phyloP scores from a whole-genome alignment of 768 basidiomycete genomes.

The Strobilomyces confusus region DNA sequence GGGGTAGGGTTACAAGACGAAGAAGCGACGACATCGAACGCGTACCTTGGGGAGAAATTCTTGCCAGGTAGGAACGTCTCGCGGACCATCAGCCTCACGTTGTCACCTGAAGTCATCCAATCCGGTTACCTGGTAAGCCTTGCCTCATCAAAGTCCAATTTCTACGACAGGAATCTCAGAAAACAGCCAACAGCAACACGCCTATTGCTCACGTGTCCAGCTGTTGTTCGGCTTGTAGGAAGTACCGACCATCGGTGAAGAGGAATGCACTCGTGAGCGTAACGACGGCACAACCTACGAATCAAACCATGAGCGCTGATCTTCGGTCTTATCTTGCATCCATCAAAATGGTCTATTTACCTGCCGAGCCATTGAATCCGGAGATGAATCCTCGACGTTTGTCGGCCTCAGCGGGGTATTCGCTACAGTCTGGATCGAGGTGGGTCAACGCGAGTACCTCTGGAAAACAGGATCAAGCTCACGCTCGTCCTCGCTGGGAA shows the following conservation, averaged over 20 bases:
- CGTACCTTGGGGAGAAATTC: constrained; percentile 73
- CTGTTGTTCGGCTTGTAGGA: constrained; percentile 87
- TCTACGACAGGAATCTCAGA: constrained; percentile 32
- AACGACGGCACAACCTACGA: constrained; percentile 69
- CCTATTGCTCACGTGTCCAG: constrained; percentile 60
- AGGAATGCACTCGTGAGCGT: constrained; percentile 68
- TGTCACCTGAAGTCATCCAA: constrained; percentile 3
- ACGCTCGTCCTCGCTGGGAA: constrained; percentile 95
- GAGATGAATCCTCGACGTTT: constrained; percentile 84
- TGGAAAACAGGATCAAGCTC: constrained; percentile 27
- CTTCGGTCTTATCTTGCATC: background rate
- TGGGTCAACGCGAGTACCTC: background rate
- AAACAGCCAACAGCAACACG: background rate
- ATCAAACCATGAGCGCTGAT: constrained; percentile 5
- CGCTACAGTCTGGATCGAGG: constrained; percentile 67
- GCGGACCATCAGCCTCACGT: constrained; percentile 8
- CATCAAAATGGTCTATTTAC: constrained; percentile 34
- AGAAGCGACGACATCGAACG: background rate
- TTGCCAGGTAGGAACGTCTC: constrained; percentile 89
- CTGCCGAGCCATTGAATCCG: constrained; percentile 93
- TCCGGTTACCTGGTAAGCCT: constrained; percentile 64
- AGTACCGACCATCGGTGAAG: constrained; percentile 96
- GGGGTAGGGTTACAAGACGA: background rate
- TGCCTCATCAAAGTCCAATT: constrained; percentile 96
- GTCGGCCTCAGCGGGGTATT: constrained; percentile 85